Evolutionary conservation across 192 early-diverging fungal species (phyloP).

Genomic region (Linnemannia schmuckeri): DNA sequence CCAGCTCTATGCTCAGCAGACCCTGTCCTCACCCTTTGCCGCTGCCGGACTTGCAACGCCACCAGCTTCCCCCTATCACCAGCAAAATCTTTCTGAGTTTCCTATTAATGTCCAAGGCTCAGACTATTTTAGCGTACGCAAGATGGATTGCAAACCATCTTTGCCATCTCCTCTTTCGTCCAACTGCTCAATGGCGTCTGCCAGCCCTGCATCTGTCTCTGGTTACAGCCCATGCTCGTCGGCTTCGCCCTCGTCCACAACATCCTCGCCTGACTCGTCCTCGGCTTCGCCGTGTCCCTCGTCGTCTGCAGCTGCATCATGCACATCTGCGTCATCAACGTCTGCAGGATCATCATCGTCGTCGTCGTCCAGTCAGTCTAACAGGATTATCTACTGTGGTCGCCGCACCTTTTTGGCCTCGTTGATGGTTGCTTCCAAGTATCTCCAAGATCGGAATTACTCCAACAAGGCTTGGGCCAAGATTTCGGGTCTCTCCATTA

Average conservation of each 20-base stretch:
- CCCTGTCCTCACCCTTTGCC: slow-evolving; percentile 16
- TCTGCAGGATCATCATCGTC: slow-evolving; percentile 10
- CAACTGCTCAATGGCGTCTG: slow-evolving; percentile 35
- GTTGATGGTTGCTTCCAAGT: slow-evolving; percentile 91
- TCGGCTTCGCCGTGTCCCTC: slow-evolving; percentile 31
- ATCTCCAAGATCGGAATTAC: slow-evolving; percentile 87
- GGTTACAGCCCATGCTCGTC: slow-evolving; percentile 36
- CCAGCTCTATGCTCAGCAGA: slow-evolving; percentile 23
- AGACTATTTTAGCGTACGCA: slow-evolving; percentile 43
- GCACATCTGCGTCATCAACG: slow-evolving; percentile 1
- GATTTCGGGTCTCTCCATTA: slow-evolving; percentile 82
- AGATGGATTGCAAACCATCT: slow-evolving; percentile 7
- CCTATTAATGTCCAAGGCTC: slow-evolving; percentile 17
- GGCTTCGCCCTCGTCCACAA: slow-evolving; percentile 19
- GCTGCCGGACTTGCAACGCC: slow-evolving; percentile 30
- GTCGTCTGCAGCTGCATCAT: slow-evolving; percentile 14
- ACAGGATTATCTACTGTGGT: slow-evolving; percentile 69
- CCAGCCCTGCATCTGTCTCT: slow-evolving; percentile 32
- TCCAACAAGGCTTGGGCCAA: slow-evolving; percentile 91
- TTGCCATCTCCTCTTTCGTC: slow-evolving; percentile 46
- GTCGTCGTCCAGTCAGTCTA: slow-evolving; percentile 31
- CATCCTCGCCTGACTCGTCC: slow-evolving; percentile 32
- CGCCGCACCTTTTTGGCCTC: slow-evolving; percentile 88
- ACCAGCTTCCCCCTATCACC: slow-evolving; percentile 44
- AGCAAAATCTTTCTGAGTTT: slow-evolving; percentile 21